These are phyloP conservation scores for Musa acuminata DNA, from an alignment of 176 grass and related monocot genomes.

Conservation along the genomic window DNA sequence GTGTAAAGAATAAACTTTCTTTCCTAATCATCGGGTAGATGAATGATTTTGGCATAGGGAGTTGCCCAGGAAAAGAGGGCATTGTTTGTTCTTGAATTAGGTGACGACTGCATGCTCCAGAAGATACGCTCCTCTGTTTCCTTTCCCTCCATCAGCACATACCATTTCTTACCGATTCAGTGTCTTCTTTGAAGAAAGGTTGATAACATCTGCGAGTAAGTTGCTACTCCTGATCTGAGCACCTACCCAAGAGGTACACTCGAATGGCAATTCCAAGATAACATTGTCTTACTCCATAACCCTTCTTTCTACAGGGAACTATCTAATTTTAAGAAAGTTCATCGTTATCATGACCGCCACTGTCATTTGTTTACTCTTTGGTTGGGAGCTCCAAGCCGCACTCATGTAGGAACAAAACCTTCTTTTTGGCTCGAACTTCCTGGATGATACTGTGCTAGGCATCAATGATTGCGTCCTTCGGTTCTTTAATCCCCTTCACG, in stretches of 20 bases:
- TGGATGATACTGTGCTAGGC: constrained; percentile 42
- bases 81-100: too few relatives aligned
- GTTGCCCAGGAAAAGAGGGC: neutral
- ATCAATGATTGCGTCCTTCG: constrained; percentile 57
- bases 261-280: too few relatives aligned
- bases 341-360: neutral
- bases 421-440: constrained; percentile 32
- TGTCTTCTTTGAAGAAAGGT: too few relatives aligned
- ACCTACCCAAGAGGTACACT: too few relatives aligned
- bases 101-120: too few relatives aligned
- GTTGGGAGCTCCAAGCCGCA: neutral
- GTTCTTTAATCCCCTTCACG: constrained; percentile 21
- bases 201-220: too few relatives aligned
- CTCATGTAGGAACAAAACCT: constrained; percentile 1
- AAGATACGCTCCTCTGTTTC: too few relatives aligned
- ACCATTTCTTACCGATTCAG: too few relatives aligned
- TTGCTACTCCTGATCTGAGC: too few relatives aligned
- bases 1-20: neutral
- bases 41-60: neutral
- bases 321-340: neutral
- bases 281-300: too few relatives aligned
- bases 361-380: neutral
- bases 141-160: too few relatives aligned
- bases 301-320: too few relatives aligned
- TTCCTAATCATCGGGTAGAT: neutral